phyloP scores from a whole-genome alignment of 1,139 yeast species.

The Kazachstania sp. region DNA sequence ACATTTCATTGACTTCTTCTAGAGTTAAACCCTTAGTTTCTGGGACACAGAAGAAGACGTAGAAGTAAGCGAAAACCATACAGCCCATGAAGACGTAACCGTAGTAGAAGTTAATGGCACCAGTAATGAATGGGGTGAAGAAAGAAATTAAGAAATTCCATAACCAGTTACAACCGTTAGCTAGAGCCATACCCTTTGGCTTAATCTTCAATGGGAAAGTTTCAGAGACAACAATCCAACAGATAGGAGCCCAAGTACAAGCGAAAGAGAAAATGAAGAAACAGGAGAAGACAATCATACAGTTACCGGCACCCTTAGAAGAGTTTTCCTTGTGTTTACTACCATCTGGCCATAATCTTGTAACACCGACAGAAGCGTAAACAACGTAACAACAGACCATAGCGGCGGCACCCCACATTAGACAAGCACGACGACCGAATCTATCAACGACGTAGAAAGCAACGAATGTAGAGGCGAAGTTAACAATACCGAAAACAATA shows the following conservation, averaged over 20 bases:
- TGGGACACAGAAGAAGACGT: constrained; percentile 12
- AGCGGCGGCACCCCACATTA: constrained; percentile 13
- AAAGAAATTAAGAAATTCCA: constrained; percentile 13
- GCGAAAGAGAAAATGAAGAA: constrained; percentile 13
- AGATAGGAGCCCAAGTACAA: constrained; percentile 14
- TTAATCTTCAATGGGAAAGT: constrained; percentile 13
- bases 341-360: constrained; percentile 11
- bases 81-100: constrained; percentile 15
- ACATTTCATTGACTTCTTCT: constrained; percentile 13
- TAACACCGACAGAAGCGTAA: constrained; percentile 14
- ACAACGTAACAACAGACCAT: constrained; percentile 12
- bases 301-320: constrained; percentile 14
- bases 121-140: constrained; percentile 14
- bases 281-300: constrained; percentile 14
- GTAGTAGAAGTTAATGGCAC: constrained; percentile 11
- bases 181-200: constrained; percentile 12
- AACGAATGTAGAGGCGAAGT: constrained; percentile 12
- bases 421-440: constrained; percentile 13
- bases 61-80: constrained; percentile 8
- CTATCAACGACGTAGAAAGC: constrained; percentile 11
- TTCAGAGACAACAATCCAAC: constrained; percentile 11
- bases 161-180: constrained; percentile 9
- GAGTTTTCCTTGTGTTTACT: constrained; percentile 2
- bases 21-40: constrained; percentile 13
- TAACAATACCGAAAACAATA: constrained; percentile 13